Evolutionary conservation across 1,284 basidiomycete species (phyloP).

Genomic region (Ustilago crameri): DNA sequence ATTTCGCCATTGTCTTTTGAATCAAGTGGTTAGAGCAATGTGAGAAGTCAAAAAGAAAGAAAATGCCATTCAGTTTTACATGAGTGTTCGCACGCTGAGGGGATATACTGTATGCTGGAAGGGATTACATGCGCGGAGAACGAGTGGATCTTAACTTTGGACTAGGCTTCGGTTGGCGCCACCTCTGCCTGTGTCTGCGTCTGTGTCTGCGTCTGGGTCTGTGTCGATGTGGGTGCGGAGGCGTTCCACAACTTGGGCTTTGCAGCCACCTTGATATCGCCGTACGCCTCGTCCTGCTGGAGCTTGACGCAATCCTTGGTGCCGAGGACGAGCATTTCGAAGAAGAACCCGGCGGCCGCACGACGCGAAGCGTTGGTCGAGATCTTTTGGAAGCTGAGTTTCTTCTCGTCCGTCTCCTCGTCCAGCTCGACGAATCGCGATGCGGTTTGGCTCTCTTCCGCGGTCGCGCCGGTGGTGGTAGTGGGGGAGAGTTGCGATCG

Average conservation of each 20-base stretch:
- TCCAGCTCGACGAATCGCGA: slow-evolving; percentile 33
- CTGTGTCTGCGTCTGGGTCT: no score
- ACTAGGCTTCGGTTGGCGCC: background rate
- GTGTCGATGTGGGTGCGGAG: slow-evolving; percentile 7
- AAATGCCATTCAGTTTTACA: no score
- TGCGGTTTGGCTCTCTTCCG: slow-evolving; percentile 26
- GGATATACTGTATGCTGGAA: no score
- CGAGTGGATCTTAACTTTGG: no score
- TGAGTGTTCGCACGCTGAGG: no score
- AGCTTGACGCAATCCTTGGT: slow-evolving; percentile 89
- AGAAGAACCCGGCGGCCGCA: slow-evolving; percentile 95
- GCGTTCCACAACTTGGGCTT: slow-evolving; percentile 78
- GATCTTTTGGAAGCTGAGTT: slow-evolving; percentile 79
- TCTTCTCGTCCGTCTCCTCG: slow-evolving; percentile 68
- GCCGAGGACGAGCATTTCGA: slow-evolving; percentile 91
- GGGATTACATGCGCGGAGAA: no score
- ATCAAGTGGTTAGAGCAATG: no score
- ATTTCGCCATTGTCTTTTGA: no score
- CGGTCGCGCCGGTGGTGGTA: slow-evolving; percentile 63
- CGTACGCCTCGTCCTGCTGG: slow-evolving; percentile 77
- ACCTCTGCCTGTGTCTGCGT: slow-evolving; percentile 10
- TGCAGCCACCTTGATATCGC: slow-evolving; percentile 83
- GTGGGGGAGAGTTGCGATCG: slow-evolving; percentile 77
- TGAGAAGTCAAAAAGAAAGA: no score
- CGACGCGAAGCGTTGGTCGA: slow-evolving; percentile 85